A percentile compares a stretch with the other conserved stretches of the same genome.
These are phyloP conservation scores for Tillandsia leiboldiana DNA, from an alignment of 176 grass and related monocot species.

Conservation along the genomic window DNA sequence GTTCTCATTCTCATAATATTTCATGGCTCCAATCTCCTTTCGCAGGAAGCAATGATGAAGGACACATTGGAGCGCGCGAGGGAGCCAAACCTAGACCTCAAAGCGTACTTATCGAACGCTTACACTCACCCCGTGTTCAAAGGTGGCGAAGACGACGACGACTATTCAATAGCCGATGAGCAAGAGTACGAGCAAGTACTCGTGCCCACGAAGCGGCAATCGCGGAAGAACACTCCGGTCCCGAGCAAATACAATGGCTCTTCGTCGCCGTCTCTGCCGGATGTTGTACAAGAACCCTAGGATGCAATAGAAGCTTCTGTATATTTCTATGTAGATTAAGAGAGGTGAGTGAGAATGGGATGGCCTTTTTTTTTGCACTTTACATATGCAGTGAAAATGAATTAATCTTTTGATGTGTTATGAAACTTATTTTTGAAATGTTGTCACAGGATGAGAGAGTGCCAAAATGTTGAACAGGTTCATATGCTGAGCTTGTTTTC, in stretches of 20 bases:
- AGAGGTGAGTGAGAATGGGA: background rate
- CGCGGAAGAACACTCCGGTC: constrained; percentile 63
- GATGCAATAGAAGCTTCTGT: constrained; percentile 23
- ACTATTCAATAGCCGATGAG: constrained; percentile 33
- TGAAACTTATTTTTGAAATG: too few relatives aligned
- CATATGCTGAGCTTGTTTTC: background rate
- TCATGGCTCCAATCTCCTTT: constrained; percentile 14
- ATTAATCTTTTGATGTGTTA: background rate
- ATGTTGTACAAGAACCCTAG: constrained; percentile 30
- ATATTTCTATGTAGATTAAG: constrained; percentile 23
- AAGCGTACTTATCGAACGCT: constrained; percentile 56
- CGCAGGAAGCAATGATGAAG: constrained; percentile 94
- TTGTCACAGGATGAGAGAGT: too few relatives aligned
- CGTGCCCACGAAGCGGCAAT: constrained; percentile 83
- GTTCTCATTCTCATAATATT: background rate
- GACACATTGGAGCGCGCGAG: constrained; percentile 81
- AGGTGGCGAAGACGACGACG: constrained; percentile 52
- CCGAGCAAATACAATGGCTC: constrained; percentile 71
- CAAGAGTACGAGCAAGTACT: constrained; percentile 41
- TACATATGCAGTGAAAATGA: background rate
- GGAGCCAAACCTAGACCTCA: constrained; percentile 77
- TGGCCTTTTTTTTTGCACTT: background rate
- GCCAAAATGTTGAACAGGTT: background rate
- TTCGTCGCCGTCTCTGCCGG: constrained; percentile 29
- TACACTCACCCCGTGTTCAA: constrained; percentile 93